Evolutionary conservation across 495 filamentous ascomycete species (phyloP), one percentile per base, ranked within the genome.

Genomic region (Penicillium cataractarum): DNA sequence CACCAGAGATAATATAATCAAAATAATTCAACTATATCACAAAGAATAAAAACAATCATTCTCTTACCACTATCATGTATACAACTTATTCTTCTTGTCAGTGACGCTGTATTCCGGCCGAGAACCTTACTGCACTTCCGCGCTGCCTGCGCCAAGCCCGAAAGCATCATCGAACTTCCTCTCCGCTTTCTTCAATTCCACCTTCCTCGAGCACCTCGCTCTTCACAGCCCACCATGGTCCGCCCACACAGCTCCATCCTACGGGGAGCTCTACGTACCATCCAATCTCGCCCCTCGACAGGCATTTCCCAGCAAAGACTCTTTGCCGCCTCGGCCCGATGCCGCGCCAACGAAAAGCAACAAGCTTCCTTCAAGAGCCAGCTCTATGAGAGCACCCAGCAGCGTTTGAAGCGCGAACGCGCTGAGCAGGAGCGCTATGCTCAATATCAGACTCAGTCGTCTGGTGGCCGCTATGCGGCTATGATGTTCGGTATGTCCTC

Each of bases 371-470:
- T 99, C 80, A 87, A 90, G 64, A 90, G 87, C 19, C 95, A 99
- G 79, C 78, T 99, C 60, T 93, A 92, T 60, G 87, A 95, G 68
- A 96, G 91, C 65, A 94, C 93, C 33, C 80, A 85, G 57, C 80
- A 87, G 66, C 87, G 95, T 12, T 76, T 97, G 58, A 81, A 89
- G 69, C 80, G 88, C 26, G 93, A 99, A 73, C 81, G 84, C 46
- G 85, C 82, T 13, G 88, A 93, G 64, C 86, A 90, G 58, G 82
- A 84, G 64, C 83, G 87, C 55, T 88, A 88, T 70, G 83, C 87
- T 21, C 76, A 80, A 50, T 79, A 85, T 60, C 78, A 85, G 58
- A 78, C 81, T 39, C 78, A 82, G 60, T 81, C 80, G 0, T 76
- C 78, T 17, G 79, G 82, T 39, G 80, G 84, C 27, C 82, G 84